phyloP scores from a whole-genome alignment of 352 stramenopile species.

The Phytopythium chamaehyphon region DNA sequence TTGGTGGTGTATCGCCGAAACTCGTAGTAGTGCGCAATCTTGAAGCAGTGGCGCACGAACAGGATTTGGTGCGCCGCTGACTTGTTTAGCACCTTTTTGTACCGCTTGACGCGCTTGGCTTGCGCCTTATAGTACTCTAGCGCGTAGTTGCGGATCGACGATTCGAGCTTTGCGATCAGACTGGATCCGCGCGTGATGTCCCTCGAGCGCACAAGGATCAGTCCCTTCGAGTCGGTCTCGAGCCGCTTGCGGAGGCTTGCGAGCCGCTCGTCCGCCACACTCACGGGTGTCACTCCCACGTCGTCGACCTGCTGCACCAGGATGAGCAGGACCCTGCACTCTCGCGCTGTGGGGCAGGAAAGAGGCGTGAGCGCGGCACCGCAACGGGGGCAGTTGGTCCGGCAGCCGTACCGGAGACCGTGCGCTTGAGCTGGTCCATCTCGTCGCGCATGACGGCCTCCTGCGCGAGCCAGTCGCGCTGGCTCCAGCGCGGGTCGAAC shows the following conservation, averaged over 20 bases:
- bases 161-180: slow-evolving; percentile 72
- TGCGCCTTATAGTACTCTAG: slow-evolving; percentile 89
- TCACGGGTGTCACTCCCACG: slow-evolving; percentile 44
- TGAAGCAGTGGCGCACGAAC: slow-evolving; percentile 79
- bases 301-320: slow-evolving; percentile 82
- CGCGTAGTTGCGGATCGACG: slow-evolving; percentile 63
- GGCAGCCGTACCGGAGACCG: slow-evolving; percentile 29
- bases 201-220: slow-evolving; percentile 60
- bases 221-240: slow-evolving; percentile 69
- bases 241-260: slow-evolving; percentile 57
- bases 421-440: slow-evolving; percentile 66
- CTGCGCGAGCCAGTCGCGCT: slow-evolving; percentile 62
- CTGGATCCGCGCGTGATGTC: slow-evolving; percentile 58
- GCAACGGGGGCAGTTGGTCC: too few relatives aligned
- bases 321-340: slow-evolving; percentile 76
- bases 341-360: slow-evolving; percentile 26
- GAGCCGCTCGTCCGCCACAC: slow-evolving; percentile 73
- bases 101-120: slow-evolving; percentile 84
- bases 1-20: slow-evolving; percentile 85
- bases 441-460: slow-evolving; percentile 70
- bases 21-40: slow-evolving; percentile 89
- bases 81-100: slow-evolving; percentile 79
- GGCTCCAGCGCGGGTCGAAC: slow-evolving; percentile 74
- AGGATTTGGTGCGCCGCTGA: slow-evolving; percentile 42
- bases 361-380: slow-evolving; percentile 2